phyloP scores from a whole-genome alignment of 164 flowering plant genomes.

The Akebia trifoliata region DNA sequence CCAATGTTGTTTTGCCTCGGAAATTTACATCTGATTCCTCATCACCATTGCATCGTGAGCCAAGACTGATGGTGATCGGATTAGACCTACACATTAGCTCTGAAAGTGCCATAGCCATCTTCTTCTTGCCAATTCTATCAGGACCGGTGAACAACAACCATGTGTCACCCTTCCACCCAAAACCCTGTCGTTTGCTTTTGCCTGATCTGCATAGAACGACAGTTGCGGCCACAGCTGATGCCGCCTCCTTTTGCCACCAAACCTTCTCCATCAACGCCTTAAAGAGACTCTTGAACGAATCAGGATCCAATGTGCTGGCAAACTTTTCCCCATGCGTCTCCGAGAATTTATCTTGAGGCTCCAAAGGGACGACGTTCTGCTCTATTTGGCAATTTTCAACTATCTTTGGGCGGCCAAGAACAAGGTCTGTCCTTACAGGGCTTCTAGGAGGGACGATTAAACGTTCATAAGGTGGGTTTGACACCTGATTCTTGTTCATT shows the following conservation, averaged over 20 bases:
- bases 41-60: conserved; percentile 39
- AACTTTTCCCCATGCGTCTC: no score
- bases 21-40: conserved; percentile 37
- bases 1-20: conserved; percentile 83
- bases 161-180: conserved; percentile 58
- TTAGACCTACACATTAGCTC: conserved; percentile 46
- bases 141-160: conserved; percentile 89
- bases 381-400: conserved; percentile 29
- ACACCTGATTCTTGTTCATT: no score
- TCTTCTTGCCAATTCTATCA: conserved; percentile 80
- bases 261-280: conserved; percentile 72
- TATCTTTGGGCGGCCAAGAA: conserved; percentile 51
- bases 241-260: conserved; percentile 93
- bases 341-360: no score
- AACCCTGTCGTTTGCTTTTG: conserved; percentile 43
- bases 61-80: conserved; percentile 55
- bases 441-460: no score
- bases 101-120: conserved; percentile 74
- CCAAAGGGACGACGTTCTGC: conserved; percentile 38
- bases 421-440: conserved; percentile 81
- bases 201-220: conserved; percentile 61
- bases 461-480: no score
- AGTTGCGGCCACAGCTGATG: conserved; percentile 61
- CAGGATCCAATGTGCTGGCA: conserved; percentile 43
- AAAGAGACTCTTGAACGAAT: conserved; percentile 71